Conservation (phyloP, 2,329 filamentous ascomycete genomes). For the Aspergillus costaricaensis region DNA sequence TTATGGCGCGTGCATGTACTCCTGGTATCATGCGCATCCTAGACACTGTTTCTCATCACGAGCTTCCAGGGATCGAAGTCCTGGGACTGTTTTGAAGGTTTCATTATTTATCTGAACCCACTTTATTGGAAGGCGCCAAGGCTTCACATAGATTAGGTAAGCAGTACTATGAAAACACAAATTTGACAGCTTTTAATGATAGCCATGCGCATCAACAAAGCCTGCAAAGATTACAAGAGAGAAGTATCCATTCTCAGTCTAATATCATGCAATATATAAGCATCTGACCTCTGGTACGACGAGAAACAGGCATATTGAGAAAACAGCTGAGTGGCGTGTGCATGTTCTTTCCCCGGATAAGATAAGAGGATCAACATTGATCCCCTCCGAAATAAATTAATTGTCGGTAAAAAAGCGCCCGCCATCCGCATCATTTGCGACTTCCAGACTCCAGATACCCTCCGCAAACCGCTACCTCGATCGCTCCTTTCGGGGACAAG, state of each 20-base stretch:
- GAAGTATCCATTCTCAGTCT: background rate
- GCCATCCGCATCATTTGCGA: constrained; percentile 7
- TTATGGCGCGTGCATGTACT: background rate
- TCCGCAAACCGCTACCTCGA: background rate
- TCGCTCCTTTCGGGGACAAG: background rate
- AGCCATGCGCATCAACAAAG: background rate
- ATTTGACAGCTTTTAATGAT: background rate
- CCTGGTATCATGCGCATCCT: constrained; percentile 1
- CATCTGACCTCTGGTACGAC: background rate
- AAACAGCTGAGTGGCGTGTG: background rate
- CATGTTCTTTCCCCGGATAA: constrained; percentile 24
- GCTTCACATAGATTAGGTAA: constrained; percentile 8
- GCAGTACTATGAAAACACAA: background rate
- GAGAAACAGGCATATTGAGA: background rate
- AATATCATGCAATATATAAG: background rate
- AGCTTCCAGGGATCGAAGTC: background rate
- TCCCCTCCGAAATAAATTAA: constrained; percentile 27
- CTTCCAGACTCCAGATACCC: background rate
- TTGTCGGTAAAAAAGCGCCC: constrained; percentile 25
- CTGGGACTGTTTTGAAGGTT: constrained; percentile 5
- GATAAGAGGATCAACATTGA: constrained; percentile 30
- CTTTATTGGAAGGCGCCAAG: constrained; percentile 13
- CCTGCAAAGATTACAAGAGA: background rate
- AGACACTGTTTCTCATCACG: background rate
- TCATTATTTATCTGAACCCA: constrained; percentile 5